Evolutionary conservation across 176 grass and related monocot species (phyloP).

Genomic region (Phragmites australis): DNA sequence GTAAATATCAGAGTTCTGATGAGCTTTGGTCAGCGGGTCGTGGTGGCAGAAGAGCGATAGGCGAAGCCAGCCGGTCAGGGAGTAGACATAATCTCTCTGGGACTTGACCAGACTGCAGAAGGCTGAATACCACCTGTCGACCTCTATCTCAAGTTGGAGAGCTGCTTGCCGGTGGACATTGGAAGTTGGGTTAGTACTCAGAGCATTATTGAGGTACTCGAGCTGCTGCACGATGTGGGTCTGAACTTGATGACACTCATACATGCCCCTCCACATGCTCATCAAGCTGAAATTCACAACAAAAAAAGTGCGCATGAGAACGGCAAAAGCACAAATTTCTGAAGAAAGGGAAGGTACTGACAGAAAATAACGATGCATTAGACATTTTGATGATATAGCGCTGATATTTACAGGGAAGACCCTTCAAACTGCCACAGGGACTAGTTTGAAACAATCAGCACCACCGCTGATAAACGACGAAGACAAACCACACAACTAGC

Average conservation of each 20-base stretch:
- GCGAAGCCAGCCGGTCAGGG: constrained; percentile 89
- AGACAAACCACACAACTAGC: not conserved
- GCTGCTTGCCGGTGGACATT: constrained; percentile 76
- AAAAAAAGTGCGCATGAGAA: constrained; percentile 36
- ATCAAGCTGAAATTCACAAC: constrained; percentile 72
- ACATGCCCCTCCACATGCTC: constrained; percentile 99
- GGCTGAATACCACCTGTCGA: constrained; percentile 86
- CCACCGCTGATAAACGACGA: not conserved
- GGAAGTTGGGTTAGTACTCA: constrained; percentile 69
- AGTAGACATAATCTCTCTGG: constrained; percentile 88
- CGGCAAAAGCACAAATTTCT: not conserved
- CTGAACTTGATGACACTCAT: constrained; percentile 97
- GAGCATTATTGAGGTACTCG: constrained; percentile 70
- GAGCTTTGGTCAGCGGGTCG: constrained; percentile 55
- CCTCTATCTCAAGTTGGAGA: constrained; percentile 88
- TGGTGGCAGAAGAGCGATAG: constrained; percentile 82
- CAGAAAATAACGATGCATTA: constrained; percentile 20
- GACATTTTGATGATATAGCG: not conserved
- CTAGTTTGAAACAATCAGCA: not conserved
- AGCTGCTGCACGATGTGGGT: constrained; percentile 98
- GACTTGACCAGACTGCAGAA: constrained; percentile 88
- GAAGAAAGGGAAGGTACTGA: constrained; percentile 6
- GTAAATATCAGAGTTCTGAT: constrained; percentile 81
- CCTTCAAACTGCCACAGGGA: not conserved
- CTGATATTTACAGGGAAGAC: not conserved